A percentile compares a stretch with the other conserved stretches of the same genome.
Evolutionary conservation across 2,329 filamentous ascomycete genomes (phyloP).

Genomic region (Trichoderma afroharzianum): DNA sequence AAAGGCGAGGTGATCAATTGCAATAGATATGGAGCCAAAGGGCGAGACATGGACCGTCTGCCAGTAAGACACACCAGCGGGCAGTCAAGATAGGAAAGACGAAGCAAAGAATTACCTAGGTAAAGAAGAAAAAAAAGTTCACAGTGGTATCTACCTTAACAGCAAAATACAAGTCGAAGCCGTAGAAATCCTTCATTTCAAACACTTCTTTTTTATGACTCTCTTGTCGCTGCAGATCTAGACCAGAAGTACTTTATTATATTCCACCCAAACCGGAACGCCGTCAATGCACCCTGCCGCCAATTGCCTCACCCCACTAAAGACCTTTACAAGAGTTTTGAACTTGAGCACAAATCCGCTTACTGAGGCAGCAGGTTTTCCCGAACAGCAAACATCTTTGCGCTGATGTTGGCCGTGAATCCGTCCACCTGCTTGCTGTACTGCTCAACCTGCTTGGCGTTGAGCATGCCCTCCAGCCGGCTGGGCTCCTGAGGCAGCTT

Average conservation of each 20-base stretch:
- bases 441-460: conserved; percentile 94
- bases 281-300: conserved; percentile 38
- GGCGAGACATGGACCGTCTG: not conserved
- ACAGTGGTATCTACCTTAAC: conserved; percentile 12
- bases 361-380: conserved; percentile 61
- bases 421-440: conserved; percentile 96
- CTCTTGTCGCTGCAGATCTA: conserved; percentile 34
- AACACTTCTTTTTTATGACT: conserved; percentile 18
- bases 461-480: conserved; percentile 87
- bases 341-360: not conserved
- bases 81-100: too few species aligned
- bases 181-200: conserved; percentile 9
- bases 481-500: conserved; percentile 96
- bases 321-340: conserved; percentile 4
- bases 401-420: conserved; percentile 84
- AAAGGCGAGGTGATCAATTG: not conserved
- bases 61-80: not conserved
- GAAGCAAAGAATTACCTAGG: not conserved
- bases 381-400: conserved; percentile 98
- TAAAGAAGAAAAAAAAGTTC: not conserved
- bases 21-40: not conserved
- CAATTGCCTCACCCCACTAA: conserved; percentile 22
- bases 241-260: conserved; percentile 36
- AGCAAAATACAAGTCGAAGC: conserved; percentile 12
- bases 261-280: conserved; percentile 40